Conservation (phyloP, 75 land plant genomes). For the Pinus albicaulis region DNA sequence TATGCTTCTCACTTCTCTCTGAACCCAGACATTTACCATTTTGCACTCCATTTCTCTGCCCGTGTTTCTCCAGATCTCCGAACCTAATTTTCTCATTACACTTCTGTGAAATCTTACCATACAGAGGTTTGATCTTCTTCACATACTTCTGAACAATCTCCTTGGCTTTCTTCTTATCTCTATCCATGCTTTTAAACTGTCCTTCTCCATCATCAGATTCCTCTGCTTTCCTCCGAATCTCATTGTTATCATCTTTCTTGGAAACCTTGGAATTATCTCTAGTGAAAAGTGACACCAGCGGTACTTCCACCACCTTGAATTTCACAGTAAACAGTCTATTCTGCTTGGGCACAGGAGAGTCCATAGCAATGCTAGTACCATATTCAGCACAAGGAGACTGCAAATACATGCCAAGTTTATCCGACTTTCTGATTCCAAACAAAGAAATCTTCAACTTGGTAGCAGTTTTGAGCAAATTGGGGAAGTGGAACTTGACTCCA, state of each 20-base stretch:
- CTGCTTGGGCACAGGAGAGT: conserved; percentile 7
- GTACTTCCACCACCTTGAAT: conserved; percentile 60
- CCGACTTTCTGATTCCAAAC: conserved; percentile 40
- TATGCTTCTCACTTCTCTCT: not conserved
- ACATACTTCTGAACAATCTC: conserved; percentile 52
- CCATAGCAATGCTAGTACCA: not conserved
- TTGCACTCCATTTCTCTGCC: not conserved
- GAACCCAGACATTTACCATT: not conserved
- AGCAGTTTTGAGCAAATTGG: conserved; percentile 41
- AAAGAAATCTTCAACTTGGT: conserved; percentile 49
- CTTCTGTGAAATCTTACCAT: conserved; percentile 44
- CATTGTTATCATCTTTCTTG: conserved; percentile 2
- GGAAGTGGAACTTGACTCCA: conserved; percentile 27
- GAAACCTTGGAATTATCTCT: conserved; percentile 29
- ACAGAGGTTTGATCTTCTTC: conserved; percentile 65
- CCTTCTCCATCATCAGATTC: not conserved
- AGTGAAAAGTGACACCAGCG: conserved; percentile 53
- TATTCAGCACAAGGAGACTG: not conserved
- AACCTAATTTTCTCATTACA: conserved; percentile 27
- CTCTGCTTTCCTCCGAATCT: not conserved
- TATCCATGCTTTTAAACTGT: not conserved
- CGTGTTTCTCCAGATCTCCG: conserved; percentile 18
- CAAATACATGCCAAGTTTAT: conserved; percentile 11
- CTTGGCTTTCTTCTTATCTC: conserved; percentile 32
- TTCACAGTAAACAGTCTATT: conserved; percentile 49